Evolutionary conservation across 768 basidiomycete genomes (phyloP).

Genomic region (Lentinula edodes): DNA sequence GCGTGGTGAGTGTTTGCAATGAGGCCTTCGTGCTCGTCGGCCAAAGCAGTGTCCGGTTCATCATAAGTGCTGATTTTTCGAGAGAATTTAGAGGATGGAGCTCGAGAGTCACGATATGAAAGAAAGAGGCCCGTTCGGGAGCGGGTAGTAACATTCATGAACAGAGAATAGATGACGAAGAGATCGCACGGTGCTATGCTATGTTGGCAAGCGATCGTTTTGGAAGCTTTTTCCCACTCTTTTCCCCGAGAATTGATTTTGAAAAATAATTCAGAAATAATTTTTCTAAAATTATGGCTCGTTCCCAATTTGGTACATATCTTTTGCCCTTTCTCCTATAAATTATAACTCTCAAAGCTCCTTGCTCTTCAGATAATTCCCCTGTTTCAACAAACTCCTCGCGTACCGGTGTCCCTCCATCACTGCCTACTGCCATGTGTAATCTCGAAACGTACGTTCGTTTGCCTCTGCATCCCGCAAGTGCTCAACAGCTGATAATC

Average conservation of each 20-base stretch:
- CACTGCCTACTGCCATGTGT: slow-evolving; percentile 34
- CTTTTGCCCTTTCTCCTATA: not conserved
- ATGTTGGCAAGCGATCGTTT: not conserved
- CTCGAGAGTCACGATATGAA: slow-evolving; percentile 81
- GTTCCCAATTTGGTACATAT: not conserved
- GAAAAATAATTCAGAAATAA: not conserved
- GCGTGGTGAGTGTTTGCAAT: slow-evolving; percentile 39
- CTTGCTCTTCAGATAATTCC: not conserved
- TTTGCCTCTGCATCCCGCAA: slow-evolving; percentile 5
- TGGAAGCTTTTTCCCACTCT: not conserved
- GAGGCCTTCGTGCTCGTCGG: slow-evolving; percentile 68
- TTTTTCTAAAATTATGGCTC: not conserved
- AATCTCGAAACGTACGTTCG: slow-evolving; percentile 47
- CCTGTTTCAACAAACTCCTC: not conserved
- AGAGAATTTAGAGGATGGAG: slow-evolving; percentile 36
- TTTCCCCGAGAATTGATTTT: not conserved
- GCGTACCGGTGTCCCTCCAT: not conserved
- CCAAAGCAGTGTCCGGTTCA: slow-evolving; percentile 37
- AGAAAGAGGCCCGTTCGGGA: slow-evolving; percentile 91
- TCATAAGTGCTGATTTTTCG: slow-evolving; percentile 34
- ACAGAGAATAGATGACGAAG: not conserved
- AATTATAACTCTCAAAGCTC: not conserved
- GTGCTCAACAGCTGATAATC: slow-evolving; percentile 13
- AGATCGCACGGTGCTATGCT: not conserved
- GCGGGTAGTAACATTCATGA: slow-evolving; percentile 50